Percentiles rank a stretch among this genome's conserved stretches.
Conservation (phyloP, 1,284 basidiomycete species). For the Erythrobasidium hasegawianum region DNA sequence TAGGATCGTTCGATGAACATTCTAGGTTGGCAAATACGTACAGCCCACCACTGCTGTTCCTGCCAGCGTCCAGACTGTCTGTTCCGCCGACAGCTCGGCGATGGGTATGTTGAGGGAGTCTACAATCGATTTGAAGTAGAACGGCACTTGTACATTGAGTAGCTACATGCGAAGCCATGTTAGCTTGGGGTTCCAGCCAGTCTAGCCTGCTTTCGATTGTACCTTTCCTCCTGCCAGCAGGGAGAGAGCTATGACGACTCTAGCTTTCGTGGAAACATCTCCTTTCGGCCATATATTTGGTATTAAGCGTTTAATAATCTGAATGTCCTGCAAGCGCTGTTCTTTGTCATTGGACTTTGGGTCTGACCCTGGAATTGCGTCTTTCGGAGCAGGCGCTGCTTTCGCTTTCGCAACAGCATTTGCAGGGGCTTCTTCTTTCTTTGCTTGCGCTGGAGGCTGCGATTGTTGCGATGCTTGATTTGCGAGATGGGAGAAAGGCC, state of each 20-base stretch:
- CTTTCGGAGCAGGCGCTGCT: constrained; percentile 14
- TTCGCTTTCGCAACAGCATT: not conserved
- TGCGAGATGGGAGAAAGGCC: constrained; percentile 25
- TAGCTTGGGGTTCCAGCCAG: too few relatives aligned
- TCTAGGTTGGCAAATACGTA: too few relatives aligned
- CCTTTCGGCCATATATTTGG: constrained; percentile 59
- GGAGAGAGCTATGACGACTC: constrained; percentile 77
- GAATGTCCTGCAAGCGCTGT: constrained; percentile 36
- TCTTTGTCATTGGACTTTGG: constrained; percentile 13
- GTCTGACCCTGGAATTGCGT: not conserved
- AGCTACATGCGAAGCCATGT: constrained; percentile 55
- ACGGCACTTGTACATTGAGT: constrained; percentile 94
- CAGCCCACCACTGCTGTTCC: constrained; percentile 87
- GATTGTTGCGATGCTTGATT: not conserved
- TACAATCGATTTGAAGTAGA: constrained; percentile 88
- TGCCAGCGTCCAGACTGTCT: constrained; percentile 75
- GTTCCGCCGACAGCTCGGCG: constrained; percentile 62
- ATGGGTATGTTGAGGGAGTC: constrained; percentile 84
- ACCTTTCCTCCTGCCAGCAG: constrained; percentile 86
- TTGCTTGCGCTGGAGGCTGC: not conserved
- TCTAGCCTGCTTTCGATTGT: too few relatives aligned
- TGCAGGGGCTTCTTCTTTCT: not conserved
- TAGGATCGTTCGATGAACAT: too few relatives aligned
- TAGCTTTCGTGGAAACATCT: constrained; percentile 56
- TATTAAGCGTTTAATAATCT: constrained; percentile 56